A percentile compares a stretch with the other conserved stretches of the same genome.
These are phyloP conservation scores for Pleurotus platypus DNA, from an alignment of 768 basidiomycete species.

Conservation along the genomic window DNA sequence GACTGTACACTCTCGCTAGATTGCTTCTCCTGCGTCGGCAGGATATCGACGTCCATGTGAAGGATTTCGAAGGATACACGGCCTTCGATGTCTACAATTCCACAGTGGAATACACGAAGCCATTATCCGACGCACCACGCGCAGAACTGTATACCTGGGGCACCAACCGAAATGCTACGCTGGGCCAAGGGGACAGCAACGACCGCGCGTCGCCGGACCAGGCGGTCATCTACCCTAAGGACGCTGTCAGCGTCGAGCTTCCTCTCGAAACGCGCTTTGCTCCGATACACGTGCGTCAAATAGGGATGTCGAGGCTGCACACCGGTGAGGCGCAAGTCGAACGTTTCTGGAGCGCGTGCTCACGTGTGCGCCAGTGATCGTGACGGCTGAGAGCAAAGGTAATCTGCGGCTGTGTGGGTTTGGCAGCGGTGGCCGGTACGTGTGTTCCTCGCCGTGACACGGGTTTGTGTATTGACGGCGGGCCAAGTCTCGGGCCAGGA, in stretches of 20 bases:
- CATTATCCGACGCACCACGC: slow-evolving; percentile 28
- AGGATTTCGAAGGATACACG: slow-evolving; percentile 87
- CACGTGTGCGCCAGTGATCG: slow-evolving; percentile 31
- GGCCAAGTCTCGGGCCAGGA: slow-evolving; percentile 60
- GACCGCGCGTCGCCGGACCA: slow-evolving; percentile 81
- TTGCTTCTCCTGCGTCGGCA: slow-evolving; percentile 69
- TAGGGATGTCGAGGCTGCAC: slow-evolving; percentile 86
- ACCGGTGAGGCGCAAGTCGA: slow-evolving; percentile 48
- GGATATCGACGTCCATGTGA: slow-evolving; percentile 69
- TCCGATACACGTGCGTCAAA: slow-evolving; percentile 57
- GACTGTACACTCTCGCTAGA: slow-evolving; percentile 34
- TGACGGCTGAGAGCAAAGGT: slow-evolving; percentile 69
- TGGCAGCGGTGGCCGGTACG: slow-evolving; percentile 80
- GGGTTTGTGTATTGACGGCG: not conserved
- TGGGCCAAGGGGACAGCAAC: slow-evolving; percentile 79
- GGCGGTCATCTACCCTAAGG: slow-evolving; percentile 47
- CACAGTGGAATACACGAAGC: slow-evolving; percentile 74
- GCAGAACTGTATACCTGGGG: slow-evolving; percentile 59
- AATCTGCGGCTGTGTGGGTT: slow-evolving; percentile 89
- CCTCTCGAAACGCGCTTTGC: slow-evolving; percentile 49
- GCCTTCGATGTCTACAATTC: slow-evolving; percentile 93
- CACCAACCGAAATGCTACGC: slow-evolving; percentile 68
- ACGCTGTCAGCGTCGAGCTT: slow-evolving; percentile 20
- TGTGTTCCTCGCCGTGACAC: slow-evolving; percentile 1
- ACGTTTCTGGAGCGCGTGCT: not conserved